These are phyloP conservation scores for Hypomontagnella submonticulosa DNA, from an alignment of 495 filamentous ascomycete genomes.

Conservation along the genomic window DNA sequence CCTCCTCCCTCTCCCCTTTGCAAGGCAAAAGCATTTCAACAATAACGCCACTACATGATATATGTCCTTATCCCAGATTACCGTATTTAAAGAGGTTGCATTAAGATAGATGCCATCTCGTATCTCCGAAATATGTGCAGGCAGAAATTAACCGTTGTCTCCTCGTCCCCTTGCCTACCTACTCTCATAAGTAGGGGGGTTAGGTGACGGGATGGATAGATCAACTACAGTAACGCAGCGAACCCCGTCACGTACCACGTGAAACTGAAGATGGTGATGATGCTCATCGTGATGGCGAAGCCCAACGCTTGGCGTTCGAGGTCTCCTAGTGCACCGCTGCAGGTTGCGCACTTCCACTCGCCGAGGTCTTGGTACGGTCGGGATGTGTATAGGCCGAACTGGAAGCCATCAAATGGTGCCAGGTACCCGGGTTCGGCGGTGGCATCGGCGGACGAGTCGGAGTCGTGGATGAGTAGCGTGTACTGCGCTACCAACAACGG, in stretches of 20 bases:
- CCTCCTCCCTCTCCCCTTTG: slow-evolving; percentile 1
- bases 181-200: not conserved
- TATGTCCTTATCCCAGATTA: slow-evolving; percentile 35
- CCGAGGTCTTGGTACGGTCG: slow-evolving; percentile 71
- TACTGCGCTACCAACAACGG: slow-evolving; percentile 79
- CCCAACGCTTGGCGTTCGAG: slow-evolving; percentile 74
- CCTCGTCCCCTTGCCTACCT: not conserved
- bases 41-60: slow-evolving; percentile 44
- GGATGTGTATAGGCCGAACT: slow-evolving; percentile 84
- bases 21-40: slow-evolving; percentile 22
- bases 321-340: slow-evolving; percentile 73
- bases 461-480: slow-evolving; percentile 85
- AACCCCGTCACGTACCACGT: slow-evolving; percentile 86
- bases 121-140: slow-evolving; percentile 40
- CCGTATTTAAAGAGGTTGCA: slow-evolving; percentile 26
- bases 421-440: slow-evolving; percentile 78
- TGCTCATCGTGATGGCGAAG: slow-evolving; percentile 77
- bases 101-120: slow-evolving; percentile 27
- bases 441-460: slow-evolving; percentile 69
- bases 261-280: slow-evolving; percentile 82
- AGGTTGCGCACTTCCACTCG: slow-evolving; percentile 74
- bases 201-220: slow-evolving; percentile 14
- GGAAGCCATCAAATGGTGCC: slow-evolving; percentile 67
- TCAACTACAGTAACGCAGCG: slow-evolving; percentile 66
- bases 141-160: slow-evolving; percentile 26